A percentile compares a stretch with the other conserved stretches of the same genome.
Evolutionary conservation across 208 protist species (phyloP).

Genomic region (Phytomonas sp.): DNA sequence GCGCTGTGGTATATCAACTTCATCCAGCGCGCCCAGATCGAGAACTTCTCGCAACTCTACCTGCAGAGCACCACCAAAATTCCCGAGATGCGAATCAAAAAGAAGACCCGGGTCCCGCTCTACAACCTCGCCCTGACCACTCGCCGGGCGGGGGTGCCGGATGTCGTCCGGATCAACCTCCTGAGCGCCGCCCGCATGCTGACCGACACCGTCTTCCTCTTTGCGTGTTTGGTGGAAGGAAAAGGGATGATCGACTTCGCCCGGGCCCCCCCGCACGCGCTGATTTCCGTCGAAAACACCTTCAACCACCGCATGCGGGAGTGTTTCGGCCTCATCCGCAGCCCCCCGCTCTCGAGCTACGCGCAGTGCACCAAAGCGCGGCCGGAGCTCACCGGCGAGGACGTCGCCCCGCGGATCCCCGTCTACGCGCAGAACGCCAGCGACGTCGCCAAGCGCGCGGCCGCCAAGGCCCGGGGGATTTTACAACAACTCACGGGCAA

Average conservation of each 20-base stretch:
- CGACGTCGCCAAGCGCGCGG: constrained; percentile 40
- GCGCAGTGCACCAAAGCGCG: constrained; percentile 49
- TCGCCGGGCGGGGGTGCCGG: constrained; percentile 29
- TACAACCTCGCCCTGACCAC: constrained; percentile 76
- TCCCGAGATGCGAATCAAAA: constrained; percentile 72
- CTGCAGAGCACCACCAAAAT: constrained; percentile 48
- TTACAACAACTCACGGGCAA: constrained; percentile 20
- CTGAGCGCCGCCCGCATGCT: constrained; percentile 56
- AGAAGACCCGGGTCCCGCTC: constrained; percentile 58
- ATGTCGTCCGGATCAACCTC: constrained; percentile 29
- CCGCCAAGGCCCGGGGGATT: constrained; percentile 42
- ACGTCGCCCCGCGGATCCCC: constrained; percentile 24
- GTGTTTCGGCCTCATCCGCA: constrained; percentile 59
- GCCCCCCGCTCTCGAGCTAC: constrained; percentile 64
- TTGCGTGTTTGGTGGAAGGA: constrained; percentile 63
- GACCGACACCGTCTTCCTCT: constrained; percentile 56
- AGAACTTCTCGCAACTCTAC: constrained; percentile 56
- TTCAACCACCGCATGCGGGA: constrained; percentile 79
- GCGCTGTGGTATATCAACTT: constrained; percentile 79
- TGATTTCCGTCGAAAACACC: constrained; percentile 53
- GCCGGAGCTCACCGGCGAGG: constrained; percentile 23
- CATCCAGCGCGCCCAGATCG: constrained; percentile 46
- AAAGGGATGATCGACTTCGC: constrained; percentile 65
- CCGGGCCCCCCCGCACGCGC: constrained; percentile 30
- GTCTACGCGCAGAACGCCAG: constrained; percentile 45